Conservation (phyloP, 2,329 filamentous ascomycete species). For the Zalaria sp. region DNA sequence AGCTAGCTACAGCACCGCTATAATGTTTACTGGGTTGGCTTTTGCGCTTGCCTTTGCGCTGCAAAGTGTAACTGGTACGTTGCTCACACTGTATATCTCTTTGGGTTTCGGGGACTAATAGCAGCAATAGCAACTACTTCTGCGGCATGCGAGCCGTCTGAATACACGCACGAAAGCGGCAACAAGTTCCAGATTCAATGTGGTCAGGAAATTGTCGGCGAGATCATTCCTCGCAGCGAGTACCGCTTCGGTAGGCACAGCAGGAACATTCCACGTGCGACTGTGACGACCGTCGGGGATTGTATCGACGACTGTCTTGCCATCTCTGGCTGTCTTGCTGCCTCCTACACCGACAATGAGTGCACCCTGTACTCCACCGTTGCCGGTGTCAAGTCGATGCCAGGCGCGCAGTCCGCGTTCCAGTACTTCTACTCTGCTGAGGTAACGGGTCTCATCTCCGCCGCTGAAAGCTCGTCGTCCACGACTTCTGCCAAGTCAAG, state of each 20-base stretch:
- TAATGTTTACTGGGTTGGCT: background rate
- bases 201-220: background rate
- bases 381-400: background rate
- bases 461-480: background rate
- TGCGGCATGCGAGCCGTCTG: background rate
- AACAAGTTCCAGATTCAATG: background rate
- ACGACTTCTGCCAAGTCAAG: background rate
- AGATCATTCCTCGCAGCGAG: background rate
- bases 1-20: background rate
- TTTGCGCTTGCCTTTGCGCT: background rate
- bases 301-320: slow-evolving; percentile 2
- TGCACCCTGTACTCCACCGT: slow-evolving; percentile 3
- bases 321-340: background rate
- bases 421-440: slow-evolving; percentile 1
- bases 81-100: background rate
- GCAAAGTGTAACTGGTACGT: background rate
- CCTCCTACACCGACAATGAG: background rate
- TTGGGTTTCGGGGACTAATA: background rate
- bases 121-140: background rate
- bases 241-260: background rate
- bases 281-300: background rate
- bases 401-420: slow-evolving; percentile 3
- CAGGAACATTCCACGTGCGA: background rate
- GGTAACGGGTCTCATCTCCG: background rate
- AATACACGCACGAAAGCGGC: background rate